These are phyloP conservation scores for Mytilinidion resinicola DNA, from an alignment of 495 filamentous ascomycete species.

Conservation along the genomic window DNA sequence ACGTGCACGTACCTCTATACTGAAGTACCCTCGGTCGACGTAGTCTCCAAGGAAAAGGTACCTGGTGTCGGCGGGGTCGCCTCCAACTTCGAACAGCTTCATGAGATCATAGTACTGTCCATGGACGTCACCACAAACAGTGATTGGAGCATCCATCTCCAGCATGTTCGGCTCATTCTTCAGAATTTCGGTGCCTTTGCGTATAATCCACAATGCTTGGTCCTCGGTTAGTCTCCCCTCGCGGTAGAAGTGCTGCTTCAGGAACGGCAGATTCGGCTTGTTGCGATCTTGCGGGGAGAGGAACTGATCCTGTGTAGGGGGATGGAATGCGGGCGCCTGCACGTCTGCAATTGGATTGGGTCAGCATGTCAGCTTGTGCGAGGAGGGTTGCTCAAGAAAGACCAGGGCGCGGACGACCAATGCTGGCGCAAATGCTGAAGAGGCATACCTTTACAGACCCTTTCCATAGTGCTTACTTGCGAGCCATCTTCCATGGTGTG, in stretches of 20 bases:
- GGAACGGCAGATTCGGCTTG: conserved; percentile 87
- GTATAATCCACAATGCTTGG: conserved; percentile 92
- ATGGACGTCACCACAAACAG: conserved; percentile 98
- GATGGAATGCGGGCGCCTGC: conserved; percentile 89
- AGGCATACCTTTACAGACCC: conserved; percentile 88
- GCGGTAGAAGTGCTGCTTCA: conserved; percentile 97
- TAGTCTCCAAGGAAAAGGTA: conserved; percentile 98
- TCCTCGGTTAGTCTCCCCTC: conserved; percentile 96
- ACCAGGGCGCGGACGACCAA: neutral
- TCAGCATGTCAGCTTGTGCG: conserved; percentile 8
- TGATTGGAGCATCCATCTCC: conserved; percentile 99
- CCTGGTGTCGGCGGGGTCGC: conserved; percentile 89
- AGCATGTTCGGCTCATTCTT: conserved; percentile 86
- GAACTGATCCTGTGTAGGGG: conserved; percentile 78
- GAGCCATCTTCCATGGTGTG: conserved; percentile 97
- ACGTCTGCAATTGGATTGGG: conserved; percentile 57
- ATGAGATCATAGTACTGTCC: conserved; percentile 99
- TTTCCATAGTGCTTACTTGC: conserved; percentile 88
- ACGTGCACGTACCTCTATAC: conserved; percentile 65
- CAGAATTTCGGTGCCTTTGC: conserved; percentile 74
- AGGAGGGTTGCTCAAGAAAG: neutral
- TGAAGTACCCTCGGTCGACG: conserved; percentile 96
- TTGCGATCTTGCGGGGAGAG: conserved; percentile 69
- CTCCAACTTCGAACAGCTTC: conserved; percentile 98
- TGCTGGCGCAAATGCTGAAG: neutral